A percentile compares a stretch with the other conserved stretches of the same genome.
Conservation (phyloP, 768 basidiomycete species). For the Pleurotus ostreatus region DNA sequence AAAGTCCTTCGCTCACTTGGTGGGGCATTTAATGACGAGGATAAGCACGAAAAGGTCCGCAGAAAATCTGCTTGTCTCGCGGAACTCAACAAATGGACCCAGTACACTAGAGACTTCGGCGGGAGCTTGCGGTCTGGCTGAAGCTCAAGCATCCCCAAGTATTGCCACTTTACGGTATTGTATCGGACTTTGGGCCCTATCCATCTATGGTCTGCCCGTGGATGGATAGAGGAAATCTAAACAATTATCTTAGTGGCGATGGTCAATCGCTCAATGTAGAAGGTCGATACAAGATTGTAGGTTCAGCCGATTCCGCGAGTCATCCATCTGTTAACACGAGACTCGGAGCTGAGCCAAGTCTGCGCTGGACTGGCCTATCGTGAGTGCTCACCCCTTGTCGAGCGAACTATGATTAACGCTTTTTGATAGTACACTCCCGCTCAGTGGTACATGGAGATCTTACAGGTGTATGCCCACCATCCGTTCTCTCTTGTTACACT, state of each 20-base stretch:
- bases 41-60: neutral
- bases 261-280: neutral
- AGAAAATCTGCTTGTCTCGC: neutral
- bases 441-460: constrained; percentile 2
- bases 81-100: neutral
- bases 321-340: neutral
- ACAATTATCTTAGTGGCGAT: neutral
- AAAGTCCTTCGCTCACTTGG: neutral
- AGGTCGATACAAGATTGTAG: neutral
- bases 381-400: neutral
- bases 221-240: constrained; percentile 6
- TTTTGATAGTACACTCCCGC: neutral
- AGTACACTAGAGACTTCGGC: neutral
- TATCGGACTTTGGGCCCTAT: constrained; percentile 2
- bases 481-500: neutral
- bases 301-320: neutral
- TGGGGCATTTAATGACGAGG: neutral
- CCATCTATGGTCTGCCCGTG: constrained; percentile 9
- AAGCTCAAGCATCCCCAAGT: neutral
- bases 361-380: neutral
- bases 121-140: neutral
- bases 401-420: neutral
- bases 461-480: neutral
- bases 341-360: neutral
- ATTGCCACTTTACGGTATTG: neutral